Evolutionary conservation across 257 asterid species (phyloP).

Genomic region (Solanum medicagineum): DNA sequence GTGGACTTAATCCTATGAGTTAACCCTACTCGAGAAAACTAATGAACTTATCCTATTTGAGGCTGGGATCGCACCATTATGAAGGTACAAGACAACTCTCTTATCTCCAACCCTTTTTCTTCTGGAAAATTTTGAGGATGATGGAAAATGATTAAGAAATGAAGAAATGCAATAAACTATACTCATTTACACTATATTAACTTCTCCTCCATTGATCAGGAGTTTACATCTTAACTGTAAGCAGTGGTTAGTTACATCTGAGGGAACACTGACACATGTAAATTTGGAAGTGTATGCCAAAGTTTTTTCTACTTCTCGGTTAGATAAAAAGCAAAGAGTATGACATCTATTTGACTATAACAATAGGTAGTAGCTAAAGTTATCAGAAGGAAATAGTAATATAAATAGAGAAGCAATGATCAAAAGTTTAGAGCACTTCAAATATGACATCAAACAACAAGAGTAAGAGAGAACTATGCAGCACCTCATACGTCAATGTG

Average conservation of each 20-base stretch:
- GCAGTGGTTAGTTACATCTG: neutral
- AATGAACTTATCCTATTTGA: neutral
- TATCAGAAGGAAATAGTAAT: neutral
- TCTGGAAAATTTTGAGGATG: neutral
- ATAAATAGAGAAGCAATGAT: neutral
- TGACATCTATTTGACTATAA: neutral
- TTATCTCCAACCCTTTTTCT: neutral
- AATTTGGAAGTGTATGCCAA: neutral
- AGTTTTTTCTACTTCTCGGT: neutral
- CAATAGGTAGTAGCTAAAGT: neutral
- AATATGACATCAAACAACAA: neutral
- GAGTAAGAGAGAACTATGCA: neutral
- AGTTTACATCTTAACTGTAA: neutral
- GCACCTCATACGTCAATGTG: conserved; percentile 76
- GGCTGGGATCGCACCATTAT: neutral
- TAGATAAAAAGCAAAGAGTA: neutral
- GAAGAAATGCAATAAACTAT: neutral
- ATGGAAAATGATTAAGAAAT: neutral
- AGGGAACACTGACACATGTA: neutral
- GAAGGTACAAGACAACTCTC: neutral
- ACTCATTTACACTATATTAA: neutral
- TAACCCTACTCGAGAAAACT: neutral
- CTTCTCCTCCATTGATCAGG: neutral
- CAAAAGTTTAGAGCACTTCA: neutral
- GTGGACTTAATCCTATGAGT: neutral